A percentile compares a stretch with the other conserved stretches of the same genome.
These are phyloP conservation scores for Escallonia rubra DNA, from an alignment of 129 eudicot species.

Conservation along the genomic window DNA sequence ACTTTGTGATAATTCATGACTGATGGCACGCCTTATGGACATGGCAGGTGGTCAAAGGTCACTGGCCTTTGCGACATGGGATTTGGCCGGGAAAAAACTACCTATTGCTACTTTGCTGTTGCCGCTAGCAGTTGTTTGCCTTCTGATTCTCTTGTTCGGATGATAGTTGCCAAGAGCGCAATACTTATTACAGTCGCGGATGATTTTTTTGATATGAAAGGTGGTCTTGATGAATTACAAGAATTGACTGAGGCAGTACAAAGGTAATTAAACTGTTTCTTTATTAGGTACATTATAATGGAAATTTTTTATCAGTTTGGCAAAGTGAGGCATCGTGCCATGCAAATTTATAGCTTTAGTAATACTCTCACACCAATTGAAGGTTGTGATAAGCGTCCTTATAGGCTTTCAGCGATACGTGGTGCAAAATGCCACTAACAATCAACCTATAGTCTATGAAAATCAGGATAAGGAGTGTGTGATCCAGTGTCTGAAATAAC, in stretches of 20 bases:
- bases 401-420: no score
- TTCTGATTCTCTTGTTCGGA: constrained; percentile 38
- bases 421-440: no score
- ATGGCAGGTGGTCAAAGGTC: constrained; percentile 52
- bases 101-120: constrained; percentile 43
- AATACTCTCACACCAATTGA: no score
- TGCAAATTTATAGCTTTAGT: no score
- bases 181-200: constrained; percentile 59
- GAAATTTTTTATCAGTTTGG: no score
- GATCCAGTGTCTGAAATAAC: no score
- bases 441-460: no score
- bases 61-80: constrained; percentile 63
- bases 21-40: neutral
- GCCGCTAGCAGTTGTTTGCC: constrained; percentile 37
- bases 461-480: no score
- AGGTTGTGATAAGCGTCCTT: no score
- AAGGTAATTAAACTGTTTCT: constrained; percentile 14
- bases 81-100: constrained; percentile 69
- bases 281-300: no score
- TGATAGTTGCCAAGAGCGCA: constrained; percentile 45
- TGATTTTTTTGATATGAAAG: constrained; percentile 62
- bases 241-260: constrained; percentile 40
- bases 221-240: constrained; percentile 38
- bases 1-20: neutral
- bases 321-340: no score